phyloP scores from a whole-genome alignment of 495 filamentous ascomycete genomes.

The Xylaria curta region DNA sequence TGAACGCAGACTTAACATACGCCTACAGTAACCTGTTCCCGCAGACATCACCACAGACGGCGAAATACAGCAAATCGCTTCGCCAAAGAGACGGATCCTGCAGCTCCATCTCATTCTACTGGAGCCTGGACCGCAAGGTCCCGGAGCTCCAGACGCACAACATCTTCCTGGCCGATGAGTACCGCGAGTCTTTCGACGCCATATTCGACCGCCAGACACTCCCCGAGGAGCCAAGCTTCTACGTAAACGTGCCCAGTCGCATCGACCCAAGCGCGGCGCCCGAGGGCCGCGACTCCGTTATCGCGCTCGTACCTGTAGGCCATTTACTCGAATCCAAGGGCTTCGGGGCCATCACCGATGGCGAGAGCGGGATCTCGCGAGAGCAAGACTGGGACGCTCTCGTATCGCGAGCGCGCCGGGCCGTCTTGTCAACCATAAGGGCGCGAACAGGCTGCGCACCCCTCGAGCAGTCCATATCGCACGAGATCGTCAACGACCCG shows the following conservation, averaged over 20 bases:
- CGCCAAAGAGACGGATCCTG: slow-evolving; percentile 61
- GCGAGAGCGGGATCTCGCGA: slow-evolving; percentile 42
- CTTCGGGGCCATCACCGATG: slow-evolving; percentile 25
- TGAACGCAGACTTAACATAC: slow-evolving; percentile 74
- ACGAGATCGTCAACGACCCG: slow-evolving; percentile 69
- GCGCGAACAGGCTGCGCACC: slow-evolving; percentile 56
- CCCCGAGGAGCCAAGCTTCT: slow-evolving; percentile 70
- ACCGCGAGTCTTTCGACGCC: slow-evolving; percentile 70
- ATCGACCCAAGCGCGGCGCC: slow-evolving; percentile 71
- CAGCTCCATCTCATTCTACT: slow-evolving; percentile 77
- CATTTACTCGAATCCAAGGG: slow-evolving; percentile 50
- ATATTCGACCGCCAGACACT: slow-evolving; percentile 72
- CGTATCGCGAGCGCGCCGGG: slow-evolving; percentile 55
- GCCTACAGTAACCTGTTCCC: slow-evolving; percentile 70
- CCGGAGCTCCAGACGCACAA: slow-evolving; percentile 71
- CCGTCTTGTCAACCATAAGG: slow-evolving; percentile 61
- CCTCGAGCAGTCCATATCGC: slow-evolving; percentile 54
- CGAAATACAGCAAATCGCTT: slow-evolving; percentile 53
- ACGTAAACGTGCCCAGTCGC: slow-evolving; percentile 72
- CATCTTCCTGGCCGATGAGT: slow-evolving; percentile 74
- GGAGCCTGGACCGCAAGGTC: slow-evolving; percentile 63
- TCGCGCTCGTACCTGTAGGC: slow-evolving; percentile 72
- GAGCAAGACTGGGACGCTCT: slow-evolving; percentile 64
- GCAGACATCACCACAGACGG: slow-evolving; percentile 30
- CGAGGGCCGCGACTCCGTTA: slow-evolving; percentile 62